These are phyloP conservation scores for Trichophyton schoenleinii DNA, from an alignment of 2,329 filamentous ascomycete species.

Conservation along the genomic window DNA sequence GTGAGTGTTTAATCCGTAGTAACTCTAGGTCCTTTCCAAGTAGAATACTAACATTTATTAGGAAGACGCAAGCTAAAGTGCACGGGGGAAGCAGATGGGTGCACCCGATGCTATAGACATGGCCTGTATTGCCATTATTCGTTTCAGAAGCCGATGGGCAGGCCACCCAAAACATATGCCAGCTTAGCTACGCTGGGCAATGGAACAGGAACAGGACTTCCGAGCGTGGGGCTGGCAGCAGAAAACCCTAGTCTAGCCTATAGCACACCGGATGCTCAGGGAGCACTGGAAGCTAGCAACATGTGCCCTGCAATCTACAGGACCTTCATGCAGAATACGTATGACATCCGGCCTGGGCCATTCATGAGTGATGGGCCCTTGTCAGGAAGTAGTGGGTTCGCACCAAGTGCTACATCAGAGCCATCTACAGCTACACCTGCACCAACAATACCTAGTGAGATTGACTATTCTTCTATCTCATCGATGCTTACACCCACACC, in stretches of 20 bases:
- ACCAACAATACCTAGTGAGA: constrained; percentile 4
- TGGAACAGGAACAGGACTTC: constrained; percentile 14
- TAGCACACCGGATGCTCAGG: constrained; percentile 12
- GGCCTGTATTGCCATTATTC: constrained; percentile 34
- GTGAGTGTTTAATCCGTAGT: constrained; percentile 21
- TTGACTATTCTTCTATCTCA: constrained; percentile 10
- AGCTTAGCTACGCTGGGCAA: constrained; percentile 16
- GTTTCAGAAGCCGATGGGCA: constrained; percentile 37
- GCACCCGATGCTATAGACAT: constrained; percentile 32
- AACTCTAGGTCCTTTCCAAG: neutral
- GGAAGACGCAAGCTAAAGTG: constrained; percentile 39
- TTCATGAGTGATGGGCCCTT: constrained; percentile 11
- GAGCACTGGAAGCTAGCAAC: constrained; percentile 17
- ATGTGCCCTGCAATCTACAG: constrained; percentile 22
- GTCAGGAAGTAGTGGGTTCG: constrained; percentile 4
- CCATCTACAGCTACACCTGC: neutral
- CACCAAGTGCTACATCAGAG: neutral
- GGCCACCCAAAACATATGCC: constrained; percentile 33
- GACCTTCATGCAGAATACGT: constrained; percentile 11
- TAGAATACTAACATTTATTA: constrained; percentile 15
- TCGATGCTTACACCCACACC: constrained; percentile 7
- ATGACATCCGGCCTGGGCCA: constrained; percentile 9
- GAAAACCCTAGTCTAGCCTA: neutral
- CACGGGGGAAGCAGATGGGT: constrained; percentile 34
- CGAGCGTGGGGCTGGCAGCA: neutral